Evolutionary conservation across 192 early-diverging fungal genomes (phyloP), one percentile per base, ranked within the genome.

Genomic region (Diversispora epigaea): DNA sequence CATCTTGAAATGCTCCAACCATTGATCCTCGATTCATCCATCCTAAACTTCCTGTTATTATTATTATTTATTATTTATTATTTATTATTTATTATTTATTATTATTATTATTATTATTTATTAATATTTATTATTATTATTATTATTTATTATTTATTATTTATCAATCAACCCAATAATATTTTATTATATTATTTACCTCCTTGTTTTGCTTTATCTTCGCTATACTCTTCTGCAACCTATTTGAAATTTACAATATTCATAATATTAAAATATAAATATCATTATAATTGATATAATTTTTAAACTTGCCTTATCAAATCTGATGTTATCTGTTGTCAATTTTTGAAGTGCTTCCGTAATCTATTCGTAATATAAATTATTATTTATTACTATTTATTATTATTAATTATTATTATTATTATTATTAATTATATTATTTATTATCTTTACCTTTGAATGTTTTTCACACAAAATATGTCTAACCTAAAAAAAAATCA

Each of bases 401-500:
- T 60, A 60, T 22, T 11, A 21, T 21, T 25, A 11, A 44, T n/a
- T 12, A 17, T 25, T 60, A 22, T 52, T 68, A 3, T 12, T 32
- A 45, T 87, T 32, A 32, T 32, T 32, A 32, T 1, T 32, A 32
- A 1, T 32, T 32, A 1, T 32, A 32, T 32, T 32, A 32, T 1
- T 32, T 32, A 32, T 32, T 32, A 32, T 32, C 25, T 32, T 77
- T 66, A 84, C 88, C 79, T 88, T 92, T 32, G 84, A 79, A 39
- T 93, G 90, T 69, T 93, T 95, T 72, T 93, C 93, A 81, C 94
- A 95, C 6, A 95, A 84, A 71, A 94, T 94, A 80, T 95, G 92
- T 39, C 93, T 85, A 22, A 92, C 87, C 69, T 83, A 80, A 63
- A 77, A 14, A 69, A 25, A 25, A 43, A 54, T 50, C 12, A 25